A percentile compares a stretch with the other conserved stretches of the same genome.
Conservation (phyloP, 306 rosid genomes). For the Erythrophleum fordii region DNA sequence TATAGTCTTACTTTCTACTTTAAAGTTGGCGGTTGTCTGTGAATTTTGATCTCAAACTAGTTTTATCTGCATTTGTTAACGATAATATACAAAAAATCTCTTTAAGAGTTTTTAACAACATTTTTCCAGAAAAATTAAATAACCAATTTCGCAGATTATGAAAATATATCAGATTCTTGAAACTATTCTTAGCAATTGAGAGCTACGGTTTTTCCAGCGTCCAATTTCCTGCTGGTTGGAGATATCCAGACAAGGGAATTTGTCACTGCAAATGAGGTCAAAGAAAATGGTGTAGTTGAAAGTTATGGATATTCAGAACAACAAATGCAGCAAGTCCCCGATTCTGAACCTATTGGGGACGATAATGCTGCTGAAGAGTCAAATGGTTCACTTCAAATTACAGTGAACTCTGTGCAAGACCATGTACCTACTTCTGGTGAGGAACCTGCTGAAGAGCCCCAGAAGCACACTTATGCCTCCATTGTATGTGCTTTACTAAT, state of each 20-base stretch:
- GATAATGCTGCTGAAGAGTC: constrained; percentile 60
- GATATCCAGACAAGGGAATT: constrained; percentile 73
- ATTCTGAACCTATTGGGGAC: constrained; percentile 58
- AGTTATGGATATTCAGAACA: constrained; percentile 72
- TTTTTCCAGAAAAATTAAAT: too few relatives aligned
- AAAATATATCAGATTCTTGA: constrained; percentile 5
- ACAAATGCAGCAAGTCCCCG: constrained; percentile 59
- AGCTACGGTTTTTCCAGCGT: constrained; percentile 54
- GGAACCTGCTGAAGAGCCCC: constrained; percentile 80
- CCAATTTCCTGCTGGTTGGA: constrained; percentile 69
- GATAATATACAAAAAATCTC: neutral
- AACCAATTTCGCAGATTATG: too few relatives aligned
- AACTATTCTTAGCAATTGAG: constrained; percentile 25
- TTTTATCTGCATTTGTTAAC: neutral
- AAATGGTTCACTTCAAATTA: constrained; percentile 63
- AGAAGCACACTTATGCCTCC: constrained; percentile 91
- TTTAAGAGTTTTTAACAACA: too few relatives aligned
- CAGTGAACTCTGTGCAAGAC: constrained; percentile 56
- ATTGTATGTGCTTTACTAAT: constrained; percentile 60
- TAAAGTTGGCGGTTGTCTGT: neutral
- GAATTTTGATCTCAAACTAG: neutral
- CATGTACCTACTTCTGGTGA: constrained; percentile 64
- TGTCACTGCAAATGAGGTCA: constrained; percentile 58
- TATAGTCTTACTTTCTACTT: constrained; percentile 30
- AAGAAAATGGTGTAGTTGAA: constrained; percentile 69